Conservation (phyloP, 2,329 filamentous ascomycete species). For the Clarireedia hainanense region DNA sequence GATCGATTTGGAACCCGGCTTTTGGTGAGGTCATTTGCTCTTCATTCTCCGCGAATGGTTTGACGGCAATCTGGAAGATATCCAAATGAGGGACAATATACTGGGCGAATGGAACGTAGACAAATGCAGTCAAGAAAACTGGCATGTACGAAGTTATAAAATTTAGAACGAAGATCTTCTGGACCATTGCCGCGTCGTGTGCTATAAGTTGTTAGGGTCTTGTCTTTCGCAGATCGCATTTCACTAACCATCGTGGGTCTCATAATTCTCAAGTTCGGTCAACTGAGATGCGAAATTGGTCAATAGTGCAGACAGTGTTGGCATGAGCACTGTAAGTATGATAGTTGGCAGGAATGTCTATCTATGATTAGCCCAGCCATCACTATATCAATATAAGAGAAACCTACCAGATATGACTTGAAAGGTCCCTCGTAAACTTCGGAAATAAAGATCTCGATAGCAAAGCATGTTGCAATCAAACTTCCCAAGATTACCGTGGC, state of each 20-base stretch:
- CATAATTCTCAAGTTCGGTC: conserved; percentile 85
- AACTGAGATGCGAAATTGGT: conserved; percentile 69
- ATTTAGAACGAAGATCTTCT: conserved; percentile 92
- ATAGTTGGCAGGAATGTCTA: conserved; percentile 83
- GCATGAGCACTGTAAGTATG: conserved; percentile 74
- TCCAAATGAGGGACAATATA: conserved; percentile 80
- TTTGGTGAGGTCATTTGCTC: conserved; percentile 54
- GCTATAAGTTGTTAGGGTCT: conserved; percentile 34
- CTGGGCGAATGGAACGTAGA: conserved; percentile 87
- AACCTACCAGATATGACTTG: conserved; percentile 69
- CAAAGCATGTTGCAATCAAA: conserved; percentile 80
- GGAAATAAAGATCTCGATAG: conserved; percentile 90
- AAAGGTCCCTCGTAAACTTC: conserved; percentile 88
- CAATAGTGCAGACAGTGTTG: conserved; percentile 67
- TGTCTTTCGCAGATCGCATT: background rate
- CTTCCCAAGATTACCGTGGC: conserved; percentile 67
- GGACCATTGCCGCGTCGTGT: conserved; percentile 75
- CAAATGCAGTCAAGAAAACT: conserved; percentile 85
- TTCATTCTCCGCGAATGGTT: conserved; percentile 67
- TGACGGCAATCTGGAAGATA: conserved; percentile 67
- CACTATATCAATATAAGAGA: background rate
- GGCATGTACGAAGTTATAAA: conserved; percentile 94
- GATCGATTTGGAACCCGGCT: conserved; percentile 70
- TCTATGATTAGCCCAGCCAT: conserved; percentile 8
- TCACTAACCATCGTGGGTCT: conserved; percentile 61